Evolutionary conservation across 768 basidiomycete genomes (phyloP).

Genomic region (Suillus clintonianus): DNA sequence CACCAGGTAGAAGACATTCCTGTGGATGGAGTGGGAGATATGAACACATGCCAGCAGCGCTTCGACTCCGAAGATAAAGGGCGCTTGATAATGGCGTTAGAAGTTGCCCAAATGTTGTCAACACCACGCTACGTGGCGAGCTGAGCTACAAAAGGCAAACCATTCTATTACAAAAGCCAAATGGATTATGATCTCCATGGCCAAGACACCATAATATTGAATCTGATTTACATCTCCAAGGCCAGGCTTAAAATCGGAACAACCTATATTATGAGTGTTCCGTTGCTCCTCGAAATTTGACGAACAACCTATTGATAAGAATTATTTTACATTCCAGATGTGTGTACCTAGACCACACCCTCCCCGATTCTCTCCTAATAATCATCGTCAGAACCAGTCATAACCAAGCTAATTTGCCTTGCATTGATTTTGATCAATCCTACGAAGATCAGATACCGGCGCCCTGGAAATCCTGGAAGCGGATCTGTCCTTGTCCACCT

Average conservation of each 20-base stretch:
- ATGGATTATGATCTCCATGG: neutral
- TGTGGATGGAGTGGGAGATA: neutral
- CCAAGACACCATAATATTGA: too few relatives aligned
- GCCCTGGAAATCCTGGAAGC: neutral
- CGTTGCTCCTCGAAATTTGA: neutral
- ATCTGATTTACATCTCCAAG: neutral
- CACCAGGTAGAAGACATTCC: slow-evolving; percentile 9
- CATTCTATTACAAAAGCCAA: too few relatives aligned
- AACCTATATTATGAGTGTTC: neutral
- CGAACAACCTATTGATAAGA: neutral
- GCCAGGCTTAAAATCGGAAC: neutral
- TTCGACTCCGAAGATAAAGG: neutral
- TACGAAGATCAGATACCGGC: neutral
- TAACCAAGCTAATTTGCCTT: neutral
- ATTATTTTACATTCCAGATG: neutral
- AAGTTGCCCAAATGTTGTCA: too few relatives aligned
- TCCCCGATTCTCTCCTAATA: neutral
- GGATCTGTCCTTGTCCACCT: neutral
- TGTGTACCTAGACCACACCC: neutral
- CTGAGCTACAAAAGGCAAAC: neutral
- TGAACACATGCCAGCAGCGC: neutral
- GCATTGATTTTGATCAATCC: neutral
- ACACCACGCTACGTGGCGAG: neutral
- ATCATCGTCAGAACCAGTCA: neutral
- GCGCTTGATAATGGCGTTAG: neutral